A percentile compares a stretch with the other conserved stretches of the same genome.
Evolutionary conservation across 1,284 basidiomycete species (phyloP).

Genomic region (Rhodotorula glutinis): DNA sequence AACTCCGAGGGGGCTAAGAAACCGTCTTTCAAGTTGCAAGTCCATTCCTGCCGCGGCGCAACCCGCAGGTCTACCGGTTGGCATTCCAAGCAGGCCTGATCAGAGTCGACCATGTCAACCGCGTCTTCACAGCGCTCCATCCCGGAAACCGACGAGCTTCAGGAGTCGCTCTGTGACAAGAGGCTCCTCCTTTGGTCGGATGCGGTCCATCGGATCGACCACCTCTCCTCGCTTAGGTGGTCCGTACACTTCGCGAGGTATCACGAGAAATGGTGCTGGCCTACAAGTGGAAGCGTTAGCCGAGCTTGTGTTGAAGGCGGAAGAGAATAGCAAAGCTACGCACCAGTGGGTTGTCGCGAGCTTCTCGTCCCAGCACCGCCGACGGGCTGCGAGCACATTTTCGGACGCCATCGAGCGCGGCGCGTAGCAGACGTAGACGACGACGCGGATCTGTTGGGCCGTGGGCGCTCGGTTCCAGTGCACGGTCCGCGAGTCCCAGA

Average conservation of each 20-base stretch:
- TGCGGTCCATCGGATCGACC: slow-evolving; percentile 1
- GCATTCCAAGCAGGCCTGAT: no score
- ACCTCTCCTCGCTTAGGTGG: slow-evolving; percentile 1
- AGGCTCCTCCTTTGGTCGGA: slow-evolving; percentile 11
- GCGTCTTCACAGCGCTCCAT: background rate
- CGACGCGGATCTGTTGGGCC: slow-evolving; percentile 17
- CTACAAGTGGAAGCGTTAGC: background rate
- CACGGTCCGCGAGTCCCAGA: slow-evolving; percentile 30
- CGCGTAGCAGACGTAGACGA: slow-evolving; percentile 25
- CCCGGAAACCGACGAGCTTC: background rate
- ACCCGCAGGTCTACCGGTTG: no score
- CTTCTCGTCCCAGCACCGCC: slow-evolving; percentile 5
- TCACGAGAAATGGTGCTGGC: slow-evolving; percentile 6
- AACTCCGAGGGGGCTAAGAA: no score
- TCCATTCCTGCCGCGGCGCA: no score
- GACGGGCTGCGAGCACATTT: slow-evolving; percentile 1
- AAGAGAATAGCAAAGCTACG: background rate
- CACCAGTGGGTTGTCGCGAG: slow-evolving; percentile 23
- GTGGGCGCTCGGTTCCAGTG: slow-evolving; percentile 27
- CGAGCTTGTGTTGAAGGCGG: no score
- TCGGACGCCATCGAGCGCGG: slow-evolving; percentile 9
- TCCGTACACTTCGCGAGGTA: slow-evolving; percentile 10
- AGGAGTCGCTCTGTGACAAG: slow-evolving; percentile 1
- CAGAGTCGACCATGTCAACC: no score
- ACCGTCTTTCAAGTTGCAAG: no score